These are phyloP conservation scores for Conringia planisiliqua DNA, from an alignment of 345 rosid genomes.

Conservation along the genomic window DNA sequence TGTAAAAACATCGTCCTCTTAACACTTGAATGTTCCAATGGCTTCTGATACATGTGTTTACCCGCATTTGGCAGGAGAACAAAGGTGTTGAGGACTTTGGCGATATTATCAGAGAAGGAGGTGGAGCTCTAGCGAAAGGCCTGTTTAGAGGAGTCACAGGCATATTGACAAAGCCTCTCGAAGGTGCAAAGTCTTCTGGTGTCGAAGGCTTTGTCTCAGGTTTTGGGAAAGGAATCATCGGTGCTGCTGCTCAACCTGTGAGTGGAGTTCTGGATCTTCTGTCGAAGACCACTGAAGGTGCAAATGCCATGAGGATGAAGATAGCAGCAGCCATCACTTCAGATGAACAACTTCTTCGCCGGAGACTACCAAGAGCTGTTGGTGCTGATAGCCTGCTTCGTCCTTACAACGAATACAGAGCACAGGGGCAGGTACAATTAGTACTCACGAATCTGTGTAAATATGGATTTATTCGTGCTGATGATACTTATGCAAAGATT, in stretches of 20 bases:
- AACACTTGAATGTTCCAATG: background rate
- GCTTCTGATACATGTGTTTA: constrained; percentile 13
- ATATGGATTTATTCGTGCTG: background rate
- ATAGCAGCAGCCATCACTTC: constrained; percentile 94
- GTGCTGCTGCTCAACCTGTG: constrained; percentile 99
- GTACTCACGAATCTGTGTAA: background rate
- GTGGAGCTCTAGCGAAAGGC: constrained; percentile 98
- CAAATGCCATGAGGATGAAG: constrained; percentile 98
- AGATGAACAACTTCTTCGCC: constrained; percentile 96
- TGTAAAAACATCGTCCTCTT: background rate
- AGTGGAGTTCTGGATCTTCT: constrained; percentile 97
- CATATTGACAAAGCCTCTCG: constrained; percentile 93
- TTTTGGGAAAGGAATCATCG: constrained; percentile 95
- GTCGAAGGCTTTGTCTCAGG: constrained; percentile 99
- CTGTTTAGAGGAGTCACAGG: constrained; percentile 98
- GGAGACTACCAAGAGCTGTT: constrained; percentile 87
- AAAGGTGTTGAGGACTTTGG: constrained; percentile 97
- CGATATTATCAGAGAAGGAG: constrained; percentile 96
- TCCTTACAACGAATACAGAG: constrained; percentile 83
- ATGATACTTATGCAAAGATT: background rate
- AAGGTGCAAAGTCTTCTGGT: constrained; percentile 95
- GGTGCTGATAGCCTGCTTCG: constrained; percentile 88
- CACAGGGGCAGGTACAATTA: constrained; percentile 84
- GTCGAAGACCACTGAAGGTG: constrained; percentile 99
- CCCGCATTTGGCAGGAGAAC: constrained; percentile 57